phyloP scores from a whole-genome alignment of 176 grass and related monocot species.

The Metroxylon sagu region DNA sequence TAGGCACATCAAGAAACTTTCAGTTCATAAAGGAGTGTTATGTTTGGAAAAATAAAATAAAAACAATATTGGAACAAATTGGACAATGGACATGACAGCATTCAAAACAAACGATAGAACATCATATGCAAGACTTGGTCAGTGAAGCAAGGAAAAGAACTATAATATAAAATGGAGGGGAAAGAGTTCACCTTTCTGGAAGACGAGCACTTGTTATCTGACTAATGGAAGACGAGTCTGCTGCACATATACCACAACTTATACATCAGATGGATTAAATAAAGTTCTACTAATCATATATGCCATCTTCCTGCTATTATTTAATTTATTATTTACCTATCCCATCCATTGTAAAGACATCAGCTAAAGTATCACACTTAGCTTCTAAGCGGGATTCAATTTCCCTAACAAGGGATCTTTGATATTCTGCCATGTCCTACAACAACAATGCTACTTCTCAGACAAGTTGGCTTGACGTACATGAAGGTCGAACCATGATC shows the following conservation, averaged over 20 bases:
- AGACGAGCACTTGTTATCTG: constrained; percentile 84
- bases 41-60: too few relatives aligned
- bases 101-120: neutral
- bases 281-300: too few relatives aligned
- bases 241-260: constrained; percentile 1
- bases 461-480: neutral
- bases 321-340: constrained; percentile 44
- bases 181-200: constrained; percentile 63
- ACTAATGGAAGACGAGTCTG: constrained; percentile 72
- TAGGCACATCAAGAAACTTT: too few relatives aligned
- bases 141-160: neutral
- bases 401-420: constrained; percentile 69
- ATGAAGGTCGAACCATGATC: neutral
- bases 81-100: too few relatives aligned
- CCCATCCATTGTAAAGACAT: constrained; percentile 72
- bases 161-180: neutral
- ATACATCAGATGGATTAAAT: neutral
- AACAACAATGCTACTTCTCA: constrained; percentile 7
- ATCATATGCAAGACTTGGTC: too few relatives aligned
- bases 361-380: constrained; percentile 83
- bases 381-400: constrained; percentile 89
- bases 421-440: constrained; percentile 78
- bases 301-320: neutral
- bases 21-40: too few relatives aligned
- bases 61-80: too few relatives aligned